Conservation (phyloP, 2,329 filamentous ascomycete species). For the Cladophialophora exuberans region DNA sequence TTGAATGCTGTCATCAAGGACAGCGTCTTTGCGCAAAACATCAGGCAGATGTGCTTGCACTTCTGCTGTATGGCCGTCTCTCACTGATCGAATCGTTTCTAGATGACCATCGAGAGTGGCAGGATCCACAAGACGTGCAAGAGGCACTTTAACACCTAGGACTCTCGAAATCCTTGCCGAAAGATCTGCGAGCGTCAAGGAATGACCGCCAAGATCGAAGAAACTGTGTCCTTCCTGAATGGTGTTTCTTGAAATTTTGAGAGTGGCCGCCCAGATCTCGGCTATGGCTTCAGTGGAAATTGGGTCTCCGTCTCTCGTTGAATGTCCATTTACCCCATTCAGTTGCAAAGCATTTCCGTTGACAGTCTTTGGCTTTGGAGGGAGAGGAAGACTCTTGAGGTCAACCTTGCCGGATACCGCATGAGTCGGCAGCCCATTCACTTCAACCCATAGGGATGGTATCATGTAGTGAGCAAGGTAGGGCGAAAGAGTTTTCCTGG, state of each 20-base stretch:
- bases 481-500: constrained; percentile 65
- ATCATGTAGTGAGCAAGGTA: constrained; percentile 84
- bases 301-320: constrained; percentile 60
- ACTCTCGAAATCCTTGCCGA: constrained; percentile 69
- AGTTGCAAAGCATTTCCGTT: constrained; percentile 33
- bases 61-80: constrained; percentile 73
- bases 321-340: constrained; percentile 42
- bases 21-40: constrained; percentile 67
- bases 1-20: constrained; percentile 71
- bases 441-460: constrained; percentile 74
- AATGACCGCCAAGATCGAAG: constrained; percentile 81
- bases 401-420: constrained; percentile 80
- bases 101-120: constrained; percentile 74
- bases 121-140: constrained; percentile 70
- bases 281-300: constrained; percentile 70
- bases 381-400: constrained; percentile 70
- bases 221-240: constrained; percentile 75
- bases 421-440: constrained; percentile 72
- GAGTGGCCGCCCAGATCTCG: constrained; percentile 70
- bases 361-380: constrained; percentile 54
- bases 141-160: constrained; percentile 73
- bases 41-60: constrained; percentile 76
- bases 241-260: constrained; percentile 65
- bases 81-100: constrained; percentile 68
- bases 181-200: constrained; percentile 74